These are phyloP conservation scores for Ganoderma multipileum DNA, from an alignment of 1,284 basidiomycete species.

Conservation along the genomic window DNA sequence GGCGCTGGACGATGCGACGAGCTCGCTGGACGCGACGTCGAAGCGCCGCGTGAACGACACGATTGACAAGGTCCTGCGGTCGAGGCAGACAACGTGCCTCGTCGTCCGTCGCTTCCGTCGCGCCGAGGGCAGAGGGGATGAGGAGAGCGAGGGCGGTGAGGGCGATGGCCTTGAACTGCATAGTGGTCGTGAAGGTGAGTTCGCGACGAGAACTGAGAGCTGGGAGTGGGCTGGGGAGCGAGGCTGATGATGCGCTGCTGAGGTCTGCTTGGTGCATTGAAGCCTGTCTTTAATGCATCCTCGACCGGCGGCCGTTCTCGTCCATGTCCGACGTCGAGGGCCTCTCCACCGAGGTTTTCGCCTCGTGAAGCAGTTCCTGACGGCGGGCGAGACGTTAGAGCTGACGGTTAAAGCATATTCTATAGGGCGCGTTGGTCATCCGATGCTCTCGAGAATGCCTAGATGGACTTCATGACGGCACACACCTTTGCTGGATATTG, in stretches of 20 bases:
- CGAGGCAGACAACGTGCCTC: slow-evolving; percentile 83
- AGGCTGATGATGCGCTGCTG: slow-evolving; percentile 2
- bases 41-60: slow-evolving; percentile 91
- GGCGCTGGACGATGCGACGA: slow-evolving; percentile 85
- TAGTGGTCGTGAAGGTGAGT: slow-evolving; percentile 19
- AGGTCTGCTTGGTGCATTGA: not conserved
- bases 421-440: not conserved
- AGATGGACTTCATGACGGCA: not conserved
- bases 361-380: not conserved
- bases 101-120: slow-evolving; percentile 56
- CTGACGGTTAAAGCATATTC: not conserved
- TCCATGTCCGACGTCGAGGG: not conserved
- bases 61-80: slow-evolving; percentile 84
- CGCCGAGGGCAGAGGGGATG: slow-evolving; percentile 30
- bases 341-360: not conserved
- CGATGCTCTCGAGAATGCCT: not conserved
- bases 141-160: slow-evolving; percentile 35
- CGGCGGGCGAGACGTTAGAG: not conserved
- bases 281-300: not conserved
- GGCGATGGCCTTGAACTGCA: slow-evolving; percentile 35
- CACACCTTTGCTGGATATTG: not conserved
- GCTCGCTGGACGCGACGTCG: slow-evolving; percentile 88
- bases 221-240: not conserved
- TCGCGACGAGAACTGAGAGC: not conserved
- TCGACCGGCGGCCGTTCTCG: not conserved